Evolutionary conservation across 345 rosid species (phyloP).

Genomic region (Citrus mangshanensis): DNA sequence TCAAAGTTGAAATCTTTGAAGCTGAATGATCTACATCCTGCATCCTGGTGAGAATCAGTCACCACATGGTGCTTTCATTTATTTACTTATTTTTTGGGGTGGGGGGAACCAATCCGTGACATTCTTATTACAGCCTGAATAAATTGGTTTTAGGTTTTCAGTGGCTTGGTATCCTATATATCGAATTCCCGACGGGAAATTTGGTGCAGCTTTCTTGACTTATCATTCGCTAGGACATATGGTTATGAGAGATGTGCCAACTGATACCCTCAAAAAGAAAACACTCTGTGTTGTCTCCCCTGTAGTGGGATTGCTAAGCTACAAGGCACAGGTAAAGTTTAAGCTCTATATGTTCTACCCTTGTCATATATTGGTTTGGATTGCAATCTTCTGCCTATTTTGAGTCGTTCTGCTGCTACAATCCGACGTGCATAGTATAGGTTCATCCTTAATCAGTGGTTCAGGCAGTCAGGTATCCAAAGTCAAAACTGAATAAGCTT

Average conservation of each 20-base stretch:
- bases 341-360: neutral
- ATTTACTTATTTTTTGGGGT: neutral
- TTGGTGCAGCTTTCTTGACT: slow-evolving; percentile 31
- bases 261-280: slow-evolving; percentile 6
- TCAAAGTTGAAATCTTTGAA: slow-evolving; percentile 19
- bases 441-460: no score
- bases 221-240: slow-evolving; percentile 24
- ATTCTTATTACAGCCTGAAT: neutral
- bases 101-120: neutral
- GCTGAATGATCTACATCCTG: slow-evolving; percentile 28
- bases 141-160: slow-evolving; percentile 24
- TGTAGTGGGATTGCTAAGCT: slow-evolving; percentile 26
- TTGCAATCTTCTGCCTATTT: neutral
- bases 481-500: no score
- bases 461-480: no score
- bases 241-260: slow-evolving; percentile 1
- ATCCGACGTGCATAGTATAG: no score
- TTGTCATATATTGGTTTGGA: neutral
- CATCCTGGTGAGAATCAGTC: slow-evolving; percentile 22
- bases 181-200: slow-evolving; percentile 24
- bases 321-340: slow-evolving; percentile 18
- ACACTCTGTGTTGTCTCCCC: slow-evolving; percentile 13
- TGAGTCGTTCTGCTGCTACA: neutral
- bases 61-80: neutral
- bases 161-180: slow-evolving; percentile 38